A percentile compares a stretch with the other conserved stretches of the same genome.
phyloP scores from a whole-genome alignment of 2,329 filamentous ascomycete species.

The Colletotrichum lentis region DNA sequence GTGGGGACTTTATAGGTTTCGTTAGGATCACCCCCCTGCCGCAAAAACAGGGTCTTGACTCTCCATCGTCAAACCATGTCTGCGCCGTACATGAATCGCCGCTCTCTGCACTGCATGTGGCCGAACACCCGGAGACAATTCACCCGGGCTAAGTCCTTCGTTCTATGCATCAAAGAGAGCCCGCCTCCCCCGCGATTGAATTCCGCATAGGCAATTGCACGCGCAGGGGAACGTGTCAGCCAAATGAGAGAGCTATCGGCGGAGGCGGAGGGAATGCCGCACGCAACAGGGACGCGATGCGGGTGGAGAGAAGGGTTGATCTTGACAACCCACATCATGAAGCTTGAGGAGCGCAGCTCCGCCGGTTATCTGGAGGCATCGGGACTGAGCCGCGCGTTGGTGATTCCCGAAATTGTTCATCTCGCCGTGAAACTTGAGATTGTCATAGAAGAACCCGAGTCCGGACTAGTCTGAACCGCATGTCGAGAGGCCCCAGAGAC shows the following conservation, averaged over 20 bases:
- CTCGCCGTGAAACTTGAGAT: not conserved
- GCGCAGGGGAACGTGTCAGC: not conserved
- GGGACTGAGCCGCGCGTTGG: not conserved
- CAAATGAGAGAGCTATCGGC: not conserved
- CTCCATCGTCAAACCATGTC: too few relatives aligned
- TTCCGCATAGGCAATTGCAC: not conserved
- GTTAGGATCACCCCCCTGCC: too few relatives aligned
- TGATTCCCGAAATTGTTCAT: not conserved
- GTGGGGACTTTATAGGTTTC: too few relatives aligned
- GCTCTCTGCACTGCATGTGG: too few relatives aligned
- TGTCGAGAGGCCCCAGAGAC: not conserved
- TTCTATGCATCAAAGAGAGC: not conserved
- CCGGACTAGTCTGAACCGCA: not conserved
- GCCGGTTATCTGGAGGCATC: not conserved
- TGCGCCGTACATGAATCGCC: too few relatives aligned
- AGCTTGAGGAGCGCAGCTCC: constrained; percentile 25
- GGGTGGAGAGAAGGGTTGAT: not conserved
- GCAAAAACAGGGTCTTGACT: too few relatives aligned
- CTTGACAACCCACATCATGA: not conserved
- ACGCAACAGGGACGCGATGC: not conserved
- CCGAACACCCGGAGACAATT: too few relatives aligned
- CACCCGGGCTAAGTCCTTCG: too few relatives aligned
- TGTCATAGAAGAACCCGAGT: constrained; percentile 9
- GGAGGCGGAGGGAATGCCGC: constrained; percentile 21
- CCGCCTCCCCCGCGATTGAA: not conserved